Conservation (phyloP, 2,329 filamentous ascomycete genomes). For the Monosporascus sp. region DNA sequence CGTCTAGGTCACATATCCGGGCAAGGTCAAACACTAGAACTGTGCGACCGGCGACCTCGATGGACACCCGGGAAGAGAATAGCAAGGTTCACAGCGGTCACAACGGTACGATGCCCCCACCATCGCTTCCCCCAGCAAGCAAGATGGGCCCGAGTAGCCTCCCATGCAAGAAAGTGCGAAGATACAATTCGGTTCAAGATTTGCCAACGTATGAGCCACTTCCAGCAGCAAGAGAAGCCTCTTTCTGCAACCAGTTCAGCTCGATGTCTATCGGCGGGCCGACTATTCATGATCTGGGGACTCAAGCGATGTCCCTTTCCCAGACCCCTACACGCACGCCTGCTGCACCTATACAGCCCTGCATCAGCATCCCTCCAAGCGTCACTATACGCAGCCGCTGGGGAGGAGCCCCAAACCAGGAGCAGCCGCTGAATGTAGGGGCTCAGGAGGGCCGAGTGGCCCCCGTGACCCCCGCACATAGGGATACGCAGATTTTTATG, state of each 20-base stretch:
- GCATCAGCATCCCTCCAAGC: conserved; percentile 15
- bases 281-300: conserved; percentile 19
- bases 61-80: conserved; percentile 21
- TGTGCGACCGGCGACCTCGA: conserved; percentile 25
- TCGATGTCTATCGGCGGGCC: conserved; percentile 34
- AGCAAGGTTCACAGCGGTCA: conserved; percentile 16
- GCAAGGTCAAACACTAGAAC: conserved; percentile 22
- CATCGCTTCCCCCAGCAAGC: conserved; percentile 7
- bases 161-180: conserved; percentile 18
- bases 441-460: conserved; percentile 15
- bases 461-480: conserved; percentile 28
- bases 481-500: conserved; percentile 18
- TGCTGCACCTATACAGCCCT: not conserved
- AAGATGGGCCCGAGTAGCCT: conserved; percentile 8
- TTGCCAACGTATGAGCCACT: conserved; percentile 12
- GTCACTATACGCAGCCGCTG: conserved; percentile 19
- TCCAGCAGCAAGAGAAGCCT: conserved; percentile 35
- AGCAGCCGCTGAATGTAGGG: conserved; percentile 1
- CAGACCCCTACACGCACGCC: conserved; percentile 16
- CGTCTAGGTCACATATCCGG: conserved; percentile 23
- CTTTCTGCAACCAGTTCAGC: conserved; percentile 32
- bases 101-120: conserved; percentile 33
- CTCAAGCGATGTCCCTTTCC: conserved; percentile 42
- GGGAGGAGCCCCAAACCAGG: conserved; percentile 4
- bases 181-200: conserved; percentile 19